phyloP scores from a whole-genome alignment of 2,329 filamentous ascomycete species.

The Colletotrichum brevisporum region DNA sequence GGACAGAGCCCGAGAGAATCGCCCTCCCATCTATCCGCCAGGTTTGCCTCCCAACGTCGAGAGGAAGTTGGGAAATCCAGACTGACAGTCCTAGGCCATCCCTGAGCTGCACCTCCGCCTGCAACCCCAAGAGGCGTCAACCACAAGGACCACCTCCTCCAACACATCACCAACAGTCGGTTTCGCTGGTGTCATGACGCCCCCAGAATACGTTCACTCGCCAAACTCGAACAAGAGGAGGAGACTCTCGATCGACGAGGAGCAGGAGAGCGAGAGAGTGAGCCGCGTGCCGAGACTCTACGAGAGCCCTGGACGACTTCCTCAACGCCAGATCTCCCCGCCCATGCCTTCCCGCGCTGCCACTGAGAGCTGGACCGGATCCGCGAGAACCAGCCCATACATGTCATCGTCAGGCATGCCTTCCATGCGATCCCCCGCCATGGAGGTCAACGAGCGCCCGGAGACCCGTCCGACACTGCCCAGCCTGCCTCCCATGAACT shows the following conservation, averaged over 20 bases:
- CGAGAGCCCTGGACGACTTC: conserved; percentile 51
- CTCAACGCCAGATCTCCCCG: conserved; percentile 54
- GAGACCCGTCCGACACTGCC: conserved; percentile 57
- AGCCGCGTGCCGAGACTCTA: conserved; percentile 65
- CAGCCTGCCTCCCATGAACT: conserved; percentile 56
- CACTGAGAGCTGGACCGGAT: conserved; percentile 53
- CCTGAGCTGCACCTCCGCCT: conserved; percentile 59
- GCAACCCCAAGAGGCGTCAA: conserved; percentile 49
- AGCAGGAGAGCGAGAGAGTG: conserved; percentile 54
- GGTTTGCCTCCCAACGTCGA: conserved; percentile 52
- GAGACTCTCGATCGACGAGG: conserved; percentile 59
- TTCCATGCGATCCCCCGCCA: conserved; percentile 47
- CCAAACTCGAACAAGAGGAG: conserved; percentile 64
- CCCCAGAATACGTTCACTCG: conserved; percentile 65
- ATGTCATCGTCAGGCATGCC: conserved; percentile 48
- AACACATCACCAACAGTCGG: conserved; percentile 52
- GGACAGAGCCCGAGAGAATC: conserved; percentile 56
- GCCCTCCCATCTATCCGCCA: conserved; percentile 67
- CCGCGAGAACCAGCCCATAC: conserved; percentile 53
- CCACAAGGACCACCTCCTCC: conserved; percentile 50
- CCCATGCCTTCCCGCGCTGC: conserved; percentile 45
- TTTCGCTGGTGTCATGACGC: conserved; percentile 49
- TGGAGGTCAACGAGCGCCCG: conserved; percentile 52
- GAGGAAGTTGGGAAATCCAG: conserved; percentile 18
- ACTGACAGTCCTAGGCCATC: conserved; percentile 53